phyloP scores from a whole-genome alignment of 1,139 yeast species.

The Meyerozyma guilliermondii region DNA sequence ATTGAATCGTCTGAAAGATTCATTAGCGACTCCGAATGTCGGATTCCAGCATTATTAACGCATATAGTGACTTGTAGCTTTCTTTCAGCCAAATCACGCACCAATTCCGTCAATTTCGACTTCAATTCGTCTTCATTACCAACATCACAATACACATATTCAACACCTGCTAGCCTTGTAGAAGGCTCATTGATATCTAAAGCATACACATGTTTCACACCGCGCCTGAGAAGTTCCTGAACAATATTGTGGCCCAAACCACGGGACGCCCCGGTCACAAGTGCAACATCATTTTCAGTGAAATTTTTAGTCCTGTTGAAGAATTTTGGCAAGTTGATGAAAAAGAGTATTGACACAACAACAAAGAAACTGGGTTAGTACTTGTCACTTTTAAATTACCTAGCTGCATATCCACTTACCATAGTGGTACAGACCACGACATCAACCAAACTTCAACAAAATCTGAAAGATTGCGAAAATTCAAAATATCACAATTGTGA shows the following conservation, averaged over 20 bases:
- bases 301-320: background rate
- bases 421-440: background rate
- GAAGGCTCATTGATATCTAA: slow-evolving; percentile 43
- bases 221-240: slow-evolving; percentile 22
- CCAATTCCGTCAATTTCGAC: slow-evolving; percentile 15
- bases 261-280: slow-evolving; percentile 63
- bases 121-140: slow-evolving; percentile 28
- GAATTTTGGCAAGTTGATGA: background rate
- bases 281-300: slow-evolving; percentile 26
- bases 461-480: background rate
- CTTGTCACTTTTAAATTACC: background rate
- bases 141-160: slow-evolving; percentile 47
- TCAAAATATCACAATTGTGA: background rate
- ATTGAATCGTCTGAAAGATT: slow-evolving; percentile 30
- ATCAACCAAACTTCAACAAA: background rate
- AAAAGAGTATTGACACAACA: background rate
- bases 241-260: slow-evolving; percentile 55
- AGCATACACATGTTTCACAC: slow-evolving; percentile 34
- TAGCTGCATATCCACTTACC: too few relatives aligned
- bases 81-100: slow-evolving; percentile 22
- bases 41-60: slow-evolving; percentile 73
- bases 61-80: slow-evolving; percentile 43
- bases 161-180: slow-evolving; percentile 13
- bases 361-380: background rate
- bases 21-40: slow-evolving; percentile 43